Evolutionary conservation across 1,139 yeast genomes (phyloP), one percentile per base, ranked within the genome.

Genomic region (Torulaspora pretoriensis): DNA sequence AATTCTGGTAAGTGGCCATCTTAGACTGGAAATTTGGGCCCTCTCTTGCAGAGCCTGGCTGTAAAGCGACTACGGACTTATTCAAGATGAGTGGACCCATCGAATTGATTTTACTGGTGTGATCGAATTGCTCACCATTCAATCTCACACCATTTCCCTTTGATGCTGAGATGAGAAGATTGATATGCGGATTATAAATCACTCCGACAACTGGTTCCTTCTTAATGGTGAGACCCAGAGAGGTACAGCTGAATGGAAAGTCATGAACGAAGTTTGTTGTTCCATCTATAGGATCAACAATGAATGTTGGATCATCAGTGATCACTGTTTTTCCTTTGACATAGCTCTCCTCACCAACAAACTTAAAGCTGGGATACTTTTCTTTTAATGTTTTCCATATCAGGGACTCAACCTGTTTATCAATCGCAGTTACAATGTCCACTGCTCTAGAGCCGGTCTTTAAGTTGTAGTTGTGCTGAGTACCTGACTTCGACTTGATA

Each of bases 241-340:
- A 78, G 27, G 78, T 77, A 60, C 83, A 78, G 34, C 79, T 73
- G 52, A 72, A 74, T 10, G 83, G 83, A 63, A 76, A 78, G 49
- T 69, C 72, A 55, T 78, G 83, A 38, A 78, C 74, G 60, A 79
- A 78, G 59, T 78, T 75, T 10, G 82, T 78, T 1, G 83, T 78
- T 8, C 83, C 83, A 53, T 77, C 82, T 55, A 77, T 75, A 34
- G 81, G 81, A 55, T 78, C 83, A 17, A 78, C 80, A 40, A 78
- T 73, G 55, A 78, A 78, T 0, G 83, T 78, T 13, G 83, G 83
- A 2, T 66, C 75, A 47, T 73, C 73, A 0, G 75, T 68, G 23
- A 79, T 63, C 28, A 59, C 57, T 1, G 78, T 68, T 13, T 63
- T 63, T 8, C 79, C 80, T 27, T 74, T 71, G 7, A 72, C 69